Base-by-base conservation (phyloP, 768 basidiomycete genomes). In the Suillus brevipes region DNA sequence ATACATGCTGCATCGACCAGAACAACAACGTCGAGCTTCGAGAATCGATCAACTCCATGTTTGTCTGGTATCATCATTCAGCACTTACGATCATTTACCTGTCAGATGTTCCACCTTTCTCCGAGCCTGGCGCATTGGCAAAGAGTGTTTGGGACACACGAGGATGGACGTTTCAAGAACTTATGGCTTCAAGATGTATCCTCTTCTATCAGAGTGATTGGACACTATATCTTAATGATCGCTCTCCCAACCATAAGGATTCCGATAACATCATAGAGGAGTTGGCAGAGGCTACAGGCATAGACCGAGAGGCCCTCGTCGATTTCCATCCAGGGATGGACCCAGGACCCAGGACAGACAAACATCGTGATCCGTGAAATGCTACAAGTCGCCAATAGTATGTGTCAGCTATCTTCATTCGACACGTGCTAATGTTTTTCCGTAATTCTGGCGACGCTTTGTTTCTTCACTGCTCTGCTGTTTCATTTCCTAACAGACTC, bases 81-180 rank as follows among this genome's bases (percentile, higher is more conserved):
- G 50, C 50, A 25, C 50, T 50, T 9, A 50, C 28, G 4, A 50
- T 50, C 14, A 25, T 50, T 18, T 50, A 50, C 50, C 25, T 50
- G 3, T 50, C 50, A 7, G 50, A 50, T 28, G 50, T 50, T 50
- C 50, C 14, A 16, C 50, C 50, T 28, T 50, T 14, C 25, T 50
- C 50, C 14, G 8, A 28, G 14, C 8, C 50, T 18, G 50, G 28
- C 50, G 25, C 50, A 16, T 25, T 50, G 25, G 50, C 7, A 28
- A 50, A 50, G 50, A 50, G 56, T 57, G 36, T 12, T 2, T 57
- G 56, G 56, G 37, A 57, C 56, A 9, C 3, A 4, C 36, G 56
- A 16, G 56, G 56, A 23, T 57, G 56, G 56, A 57, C 56, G 4
- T n/a, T 57, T 9, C 56, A 23, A 37, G 56, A 57, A 57, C 37